These are phyloP conservation scores for Crithidia brevicula DNA, from an alignment of 208 protist genomes.

Conservation along the genomic window DNA sequence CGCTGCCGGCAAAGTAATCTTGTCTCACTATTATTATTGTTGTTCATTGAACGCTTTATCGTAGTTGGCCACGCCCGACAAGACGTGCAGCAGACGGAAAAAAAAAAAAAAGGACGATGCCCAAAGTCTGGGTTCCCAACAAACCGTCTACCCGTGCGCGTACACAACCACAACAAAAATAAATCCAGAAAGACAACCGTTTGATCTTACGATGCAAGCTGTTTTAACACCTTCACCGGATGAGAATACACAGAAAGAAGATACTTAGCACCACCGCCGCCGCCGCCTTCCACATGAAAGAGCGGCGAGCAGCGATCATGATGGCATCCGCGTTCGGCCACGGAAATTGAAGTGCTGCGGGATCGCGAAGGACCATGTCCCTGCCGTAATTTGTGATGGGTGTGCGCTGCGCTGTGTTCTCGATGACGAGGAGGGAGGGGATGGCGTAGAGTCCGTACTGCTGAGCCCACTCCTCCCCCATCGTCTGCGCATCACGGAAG, in stretches of 20 bases:
- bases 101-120: background rate
- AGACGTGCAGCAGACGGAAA: background rate
- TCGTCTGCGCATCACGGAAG: slow-evolving; percentile 26
- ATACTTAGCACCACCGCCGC: background rate
- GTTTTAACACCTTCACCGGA: background rate
- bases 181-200: too few species aligned
- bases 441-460: slow-evolving; percentile 43
- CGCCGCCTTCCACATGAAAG: slow-evolving; percentile 17
- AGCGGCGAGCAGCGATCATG: slow-evolving; percentile 5
- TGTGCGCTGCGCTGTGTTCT: slow-evolving; percentile 24
- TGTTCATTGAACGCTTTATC: too few species aligned
- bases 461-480: slow-evolving; percentile 23
- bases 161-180: too few species aligned
- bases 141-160: too few species aligned
- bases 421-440: slow-evolving; percentile 46
- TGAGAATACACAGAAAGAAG: background rate
- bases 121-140: too few species aligned
- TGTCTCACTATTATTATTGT: too few species aligned
- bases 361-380: slow-evolving; percentile 38
- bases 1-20: too few species aligned
- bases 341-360: slow-evolving; percentile 45
- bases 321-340: slow-evolving; percentile 33
- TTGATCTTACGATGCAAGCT: background rate
- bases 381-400: slow-evolving; percentile 38
- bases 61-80: too few species aligned